Evolutionary conservation across 1,139 yeast genomes (phyloP).

Genomic region (Debaryomycetaceae sp.): DNA sequence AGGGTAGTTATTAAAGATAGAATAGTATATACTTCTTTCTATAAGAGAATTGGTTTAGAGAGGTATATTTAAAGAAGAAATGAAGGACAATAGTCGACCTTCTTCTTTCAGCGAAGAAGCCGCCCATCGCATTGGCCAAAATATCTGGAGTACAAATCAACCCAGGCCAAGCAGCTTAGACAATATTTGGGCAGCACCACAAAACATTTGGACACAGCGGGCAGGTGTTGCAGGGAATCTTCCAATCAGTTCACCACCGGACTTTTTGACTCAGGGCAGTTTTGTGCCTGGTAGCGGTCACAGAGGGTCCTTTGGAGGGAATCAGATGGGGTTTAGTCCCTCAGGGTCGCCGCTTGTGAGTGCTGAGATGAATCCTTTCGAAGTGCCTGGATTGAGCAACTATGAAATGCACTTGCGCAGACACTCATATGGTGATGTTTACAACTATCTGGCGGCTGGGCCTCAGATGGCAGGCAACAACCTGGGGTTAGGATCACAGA

Average conservation of each 20-base stretch:
- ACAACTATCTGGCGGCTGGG: slow-evolving; percentile 3
- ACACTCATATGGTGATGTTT: slow-evolving; percentile 25
- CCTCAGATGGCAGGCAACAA: slow-evolving; percentile 1
- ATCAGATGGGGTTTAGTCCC: slow-evolving; percentile 6
- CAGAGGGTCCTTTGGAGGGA: slow-evolving; percentile 3
- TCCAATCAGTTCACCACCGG: slow-evolving; percentile 5
- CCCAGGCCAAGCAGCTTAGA: slow-evolving; percentile 6
- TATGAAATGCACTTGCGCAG: slow-evolving; percentile 18
- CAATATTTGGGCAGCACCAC: slow-evolving; percentile 4
- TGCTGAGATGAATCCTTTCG: slow-evolving; percentile 6
- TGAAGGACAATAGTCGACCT: slow-evolving; percentile 8
- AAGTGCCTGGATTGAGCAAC: slow-evolving; percentile 5
- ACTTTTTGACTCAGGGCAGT: slow-evolving; percentile 3
- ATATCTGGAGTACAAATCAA: slow-evolving; percentile 5
- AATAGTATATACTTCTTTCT: background rate
- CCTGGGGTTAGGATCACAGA: background rate
- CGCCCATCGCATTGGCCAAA: slow-evolving; percentile 2
- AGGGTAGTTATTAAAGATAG: background rate
- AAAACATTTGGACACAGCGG: slow-evolving; percentile 5
- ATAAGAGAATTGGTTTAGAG: background rate
- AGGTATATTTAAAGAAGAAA: background rate
- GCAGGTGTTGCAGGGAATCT: background rate
- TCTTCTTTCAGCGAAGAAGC: slow-evolving; percentile 6
- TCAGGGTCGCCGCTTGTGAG: slow-evolving; percentile 6
- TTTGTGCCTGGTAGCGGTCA: slow-evolving; percentile 1